Conservation (phyloP, 768 basidiomycete genomes). For the Leccinum broughii region DNA sequence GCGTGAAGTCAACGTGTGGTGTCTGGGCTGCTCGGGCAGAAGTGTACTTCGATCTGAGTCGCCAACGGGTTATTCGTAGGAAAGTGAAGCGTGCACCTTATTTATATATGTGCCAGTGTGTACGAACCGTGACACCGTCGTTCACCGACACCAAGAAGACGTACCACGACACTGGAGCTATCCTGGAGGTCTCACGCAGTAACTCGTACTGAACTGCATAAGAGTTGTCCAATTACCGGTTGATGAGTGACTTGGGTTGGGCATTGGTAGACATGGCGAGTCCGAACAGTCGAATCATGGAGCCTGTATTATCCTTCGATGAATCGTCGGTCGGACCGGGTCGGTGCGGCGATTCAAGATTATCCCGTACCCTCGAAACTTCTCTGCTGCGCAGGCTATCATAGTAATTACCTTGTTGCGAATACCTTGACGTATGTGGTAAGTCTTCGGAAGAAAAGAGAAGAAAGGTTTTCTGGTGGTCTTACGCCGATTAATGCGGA, state of each 20-base stretch:
- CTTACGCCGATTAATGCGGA: background rate
- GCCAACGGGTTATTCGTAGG: background rate
- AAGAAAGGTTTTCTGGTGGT: background rate
- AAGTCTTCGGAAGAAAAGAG: too few species aligned
- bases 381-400: background rate
- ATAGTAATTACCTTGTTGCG: background rate
- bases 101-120: background rate
- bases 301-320: background rate
- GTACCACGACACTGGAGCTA: background rate
- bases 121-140: too few species aligned
- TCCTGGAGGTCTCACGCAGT: too few species aligned
- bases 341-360: conserved; percentile 1
- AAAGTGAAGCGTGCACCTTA: background rate
- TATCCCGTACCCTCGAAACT: background rate
- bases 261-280: background rate
- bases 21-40: too few species aligned
- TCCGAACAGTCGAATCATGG: background rate
- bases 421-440: background rate
- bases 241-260: background rate
- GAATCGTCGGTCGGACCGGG: background rate
- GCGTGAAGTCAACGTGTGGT: background rate
- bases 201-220: too few species aligned
- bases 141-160: background rate
- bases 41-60: too few species aligned
- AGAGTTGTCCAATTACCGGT: too few species aligned